phyloP scores from a whole-genome alignment of 768 basidiomycete genomes.

The Trametes cingulata region DNA sequence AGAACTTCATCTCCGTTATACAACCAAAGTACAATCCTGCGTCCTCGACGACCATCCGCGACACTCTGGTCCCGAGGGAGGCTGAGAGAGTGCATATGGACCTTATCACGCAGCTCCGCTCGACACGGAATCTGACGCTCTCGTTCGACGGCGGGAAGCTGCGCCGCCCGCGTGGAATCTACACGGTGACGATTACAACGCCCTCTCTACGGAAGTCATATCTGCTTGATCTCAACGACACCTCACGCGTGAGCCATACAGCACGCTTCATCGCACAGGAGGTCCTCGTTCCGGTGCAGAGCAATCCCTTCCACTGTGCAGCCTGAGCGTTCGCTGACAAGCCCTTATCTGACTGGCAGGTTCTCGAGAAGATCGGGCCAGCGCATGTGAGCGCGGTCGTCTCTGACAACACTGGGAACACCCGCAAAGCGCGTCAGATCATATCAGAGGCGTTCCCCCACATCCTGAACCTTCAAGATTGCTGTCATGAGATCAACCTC shows the following conservation, averaged over 20 bases:
- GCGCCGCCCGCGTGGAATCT: neutral
- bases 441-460: neutral
- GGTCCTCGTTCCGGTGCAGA: neutral
- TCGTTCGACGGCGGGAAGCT: constrained; percentile 4
- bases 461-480: constrained; percentile 4
- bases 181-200: neutral
- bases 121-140: neutral
- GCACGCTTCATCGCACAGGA: neutral
- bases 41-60: neutral
- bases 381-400: neutral
- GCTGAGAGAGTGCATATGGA: neutral
- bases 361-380: neutral
- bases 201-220: neutral
- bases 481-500: constrained; percentile 6
- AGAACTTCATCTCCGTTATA: neutral
- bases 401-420: constrained; percentile 10
- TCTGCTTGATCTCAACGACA: neutral
- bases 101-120: neutral
- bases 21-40: constrained; percentile 3
- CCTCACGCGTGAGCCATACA: constrained; percentile 1
- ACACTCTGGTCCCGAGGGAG: neutral
- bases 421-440: neutral
- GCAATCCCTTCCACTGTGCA: neutral
- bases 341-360: neutral
- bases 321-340: neutral